Base-by-base conservation (phyloP, 805 yeast species). In the Wickerhamiella lipophila region DNA sequence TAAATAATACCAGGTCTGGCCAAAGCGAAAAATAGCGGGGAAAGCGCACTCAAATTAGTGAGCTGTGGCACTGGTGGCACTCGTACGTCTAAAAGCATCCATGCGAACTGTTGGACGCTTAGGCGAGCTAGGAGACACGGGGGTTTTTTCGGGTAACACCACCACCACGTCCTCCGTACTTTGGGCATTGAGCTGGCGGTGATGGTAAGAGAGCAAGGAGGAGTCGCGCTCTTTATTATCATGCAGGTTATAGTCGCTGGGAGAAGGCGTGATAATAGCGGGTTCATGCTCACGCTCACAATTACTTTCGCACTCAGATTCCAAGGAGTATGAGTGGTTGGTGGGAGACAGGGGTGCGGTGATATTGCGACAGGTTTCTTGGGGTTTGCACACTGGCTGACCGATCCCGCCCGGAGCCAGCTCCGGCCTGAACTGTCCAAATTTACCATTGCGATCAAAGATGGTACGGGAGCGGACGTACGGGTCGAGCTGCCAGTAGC, bases 391-490 rank as follows among this genome's bases (percentile, higher is more conserved):
- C 3, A 50, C 48, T 8, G 58, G 59, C 58, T 57, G 60, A 13
- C 57, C 53, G 8, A 55, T 49, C 1, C 55, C 55, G 23, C 60
- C 57, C 29, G 52, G 22, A 12, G 43, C 46, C 11, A 59, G 55
- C 44, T 58, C 53, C 5, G 50, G 49, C 48, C 57, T 55, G 58
- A 60, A 60, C 44, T 46, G 43, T 16, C 81, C 85, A 30, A 78
- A 62, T 21, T 64, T 54, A n/a, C 92, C 88, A 49, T 74, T 69
- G 58, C 95, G 75, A 65, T 92, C 98, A 60, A 77, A 84, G 36
- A 79, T 68, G 35, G 87, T 78, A 55, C 87, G 78, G 39, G 81
- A 77, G 64, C 98, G 79, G 44, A 86, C 64, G 55, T 82, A 87
- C 1, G 92, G 89, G 60, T 92, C 97, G 49, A 84, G 64, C 44